Conservation (phyloP, 2,329 filamentous ascomycete genomes). For the Epichloe hybrida region DNA sequence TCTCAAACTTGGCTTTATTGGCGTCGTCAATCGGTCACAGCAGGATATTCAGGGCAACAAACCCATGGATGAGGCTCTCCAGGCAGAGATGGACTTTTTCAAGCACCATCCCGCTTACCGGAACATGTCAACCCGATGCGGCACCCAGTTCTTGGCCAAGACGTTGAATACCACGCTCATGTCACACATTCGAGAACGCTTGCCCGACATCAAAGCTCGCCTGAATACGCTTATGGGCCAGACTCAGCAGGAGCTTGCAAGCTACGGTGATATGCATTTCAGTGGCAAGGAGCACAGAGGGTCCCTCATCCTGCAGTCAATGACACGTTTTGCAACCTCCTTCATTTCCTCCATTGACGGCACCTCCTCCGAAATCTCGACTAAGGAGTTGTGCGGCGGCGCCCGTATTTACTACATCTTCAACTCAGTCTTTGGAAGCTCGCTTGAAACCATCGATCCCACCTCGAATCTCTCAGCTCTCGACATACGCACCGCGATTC, state of each 20-base stretch:
- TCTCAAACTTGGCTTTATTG: slow-evolving; percentile 92
- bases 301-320: slow-evolving; percentile 86
- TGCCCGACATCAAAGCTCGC: slow-evolving; percentile 95
- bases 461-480: slow-evolving; percentile 88
- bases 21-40: slow-evolving; percentile 93
- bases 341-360: slow-evolving; percentile 98
- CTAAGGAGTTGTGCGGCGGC: slow-evolving; percentile 90
- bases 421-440: slow-evolving; percentile 96
- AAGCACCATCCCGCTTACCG: slow-evolving; percentile 92
- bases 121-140: slow-evolving; percentile 87
- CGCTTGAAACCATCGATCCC: slow-evolving; percentile 88
- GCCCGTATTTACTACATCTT: slow-evolving; percentile 98
- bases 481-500: slow-evolving; percentile 92
- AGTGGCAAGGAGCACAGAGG: slow-evolving; percentile 94
- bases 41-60: slow-evolving; percentile 96
- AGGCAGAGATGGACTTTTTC: slow-evolving; percentile 89
- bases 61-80: slow-evolving; percentile 81
- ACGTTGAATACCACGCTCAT: slow-evolving; percentile 92
- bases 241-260: slow-evolving; percentile 94
- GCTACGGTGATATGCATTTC: slow-evolving; percentile 96
- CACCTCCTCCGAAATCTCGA: slow-evolving; percentile 96
- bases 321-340: slow-evolving; percentile 95
- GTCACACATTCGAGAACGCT: slow-evolving; percentile 85
- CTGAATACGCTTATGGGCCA: slow-evolving; percentile 99
- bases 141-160: slow-evolving; percentile 87